phyloP scores from a whole-genome alignment of 208 protist species.

The Phytomonas serpens region DNA sequence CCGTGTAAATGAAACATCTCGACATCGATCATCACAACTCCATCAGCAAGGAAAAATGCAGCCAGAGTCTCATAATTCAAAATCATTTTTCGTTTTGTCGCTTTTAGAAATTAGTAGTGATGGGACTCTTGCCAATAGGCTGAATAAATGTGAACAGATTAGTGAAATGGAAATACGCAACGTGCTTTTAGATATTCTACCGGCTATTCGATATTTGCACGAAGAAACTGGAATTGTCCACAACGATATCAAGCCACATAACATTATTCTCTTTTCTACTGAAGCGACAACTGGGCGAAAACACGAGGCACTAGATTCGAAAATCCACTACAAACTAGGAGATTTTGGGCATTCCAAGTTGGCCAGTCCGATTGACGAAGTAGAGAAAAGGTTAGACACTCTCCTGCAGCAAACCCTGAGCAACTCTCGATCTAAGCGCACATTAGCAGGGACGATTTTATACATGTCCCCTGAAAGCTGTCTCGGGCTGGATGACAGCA shows the following conservation, averaged over 20 bases:
- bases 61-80: neutral
- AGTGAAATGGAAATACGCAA: conserved; percentile 17
- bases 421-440: neutral
- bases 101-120: neutral
- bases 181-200: conserved; percentile 34
- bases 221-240: conserved; percentile 36
- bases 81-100: neutral
- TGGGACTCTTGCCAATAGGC: conserved; percentile 5
- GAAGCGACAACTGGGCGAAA: neutral
- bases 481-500: conserved; percentile 30
- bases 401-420: neutral
- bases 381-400: conserved; percentile 3
- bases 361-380: conserved; percentile 5
- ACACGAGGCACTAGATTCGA: neutral
- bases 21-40: neutral
- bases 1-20: neutral
- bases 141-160: conserved; percentile 10
- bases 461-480: conserved; percentile 85
- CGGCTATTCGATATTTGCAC: conserved; percentile 49
- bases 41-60: neutral
- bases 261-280: conserved; percentile 45
- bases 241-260: conserved; percentile 83
- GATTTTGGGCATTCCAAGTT: conserved; percentile 30
- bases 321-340: conserved; percentile 37
- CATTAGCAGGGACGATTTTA: conserved; percentile 32